Evolutionary conservation across 768 basidiomycete genomes (phyloP).

Genomic region (Cystobasidium onofrii): DNA sequence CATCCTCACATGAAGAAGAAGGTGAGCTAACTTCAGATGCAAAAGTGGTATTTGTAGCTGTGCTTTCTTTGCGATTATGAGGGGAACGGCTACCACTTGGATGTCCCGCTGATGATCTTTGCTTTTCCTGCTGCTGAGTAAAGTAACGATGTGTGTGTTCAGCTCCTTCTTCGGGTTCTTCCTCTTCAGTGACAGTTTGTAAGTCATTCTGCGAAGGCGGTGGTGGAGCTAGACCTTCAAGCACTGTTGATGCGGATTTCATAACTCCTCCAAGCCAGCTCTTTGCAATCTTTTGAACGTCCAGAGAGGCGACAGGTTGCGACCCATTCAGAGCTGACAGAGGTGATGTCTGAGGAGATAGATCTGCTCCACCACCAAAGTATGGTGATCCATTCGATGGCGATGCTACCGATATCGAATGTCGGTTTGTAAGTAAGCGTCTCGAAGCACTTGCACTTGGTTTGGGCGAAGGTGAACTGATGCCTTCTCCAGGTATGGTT

Average conservation of each 20-base stretch:
- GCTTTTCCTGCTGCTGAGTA: background rate
- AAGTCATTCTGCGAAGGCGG: slow-evolving; percentile 7
- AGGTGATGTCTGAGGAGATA: slow-evolving; percentile 9
- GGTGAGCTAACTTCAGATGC: slow-evolving; percentile 1
- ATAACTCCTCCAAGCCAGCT: slow-evolving; percentile 29
- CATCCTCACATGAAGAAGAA: slow-evolving; percentile 12
- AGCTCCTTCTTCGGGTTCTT: slow-evolving; percentile 24
- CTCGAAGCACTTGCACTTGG: background rate
- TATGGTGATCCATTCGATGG: background rate
- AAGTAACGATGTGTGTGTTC: background rate
- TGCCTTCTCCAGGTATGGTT: background rate
- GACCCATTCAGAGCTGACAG: background rate
- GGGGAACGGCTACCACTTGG: background rate
- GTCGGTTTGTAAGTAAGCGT: slow-evolving; percentile 14
- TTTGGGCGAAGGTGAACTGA: slow-evolving; percentile 16
- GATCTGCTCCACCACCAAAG: slow-evolving; percentile 3
- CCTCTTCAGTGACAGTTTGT: slow-evolving; percentile 16
- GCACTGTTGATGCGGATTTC: slow-evolving; percentile 13
- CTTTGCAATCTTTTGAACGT: slow-evolving; percentile 28
- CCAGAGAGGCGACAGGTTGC: background rate
- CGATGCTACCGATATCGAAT: background rate
- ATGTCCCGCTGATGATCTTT: background rate
- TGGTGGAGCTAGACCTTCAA: slow-evolving; percentile 19
- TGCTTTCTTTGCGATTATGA: slow-evolving; percentile 4
- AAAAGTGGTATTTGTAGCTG: background rate